A percentile compares a stretch with the other conserved stretches of the same genome.
Evolutionary conservation across 768 basidiomycete species (phyloP).

Genomic region (Mycena olivaceomarginata): DNA sequence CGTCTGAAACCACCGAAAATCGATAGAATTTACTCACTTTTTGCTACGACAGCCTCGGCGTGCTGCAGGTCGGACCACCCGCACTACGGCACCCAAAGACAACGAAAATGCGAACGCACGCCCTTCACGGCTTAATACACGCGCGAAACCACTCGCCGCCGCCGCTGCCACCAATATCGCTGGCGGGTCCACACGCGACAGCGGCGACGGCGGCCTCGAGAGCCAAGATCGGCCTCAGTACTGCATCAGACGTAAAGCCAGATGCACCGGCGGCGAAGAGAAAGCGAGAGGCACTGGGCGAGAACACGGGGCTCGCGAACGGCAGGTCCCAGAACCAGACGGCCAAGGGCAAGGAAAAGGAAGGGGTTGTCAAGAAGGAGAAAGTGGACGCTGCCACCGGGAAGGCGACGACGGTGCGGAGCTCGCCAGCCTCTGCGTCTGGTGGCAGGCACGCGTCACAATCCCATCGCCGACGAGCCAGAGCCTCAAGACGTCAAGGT

Average conservation of each 20-base stretch:
- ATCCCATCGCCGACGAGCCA: constrained; percentile 47
- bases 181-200: constrained; percentile 67
- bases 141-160: constrained; percentile 73
- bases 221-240: constrained; percentile 65
- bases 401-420: constrained; percentile 70
- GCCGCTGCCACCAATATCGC: constrained; percentile 54
- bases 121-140: constrained; percentile 74
- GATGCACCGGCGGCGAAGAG: constrained; percentile 30
- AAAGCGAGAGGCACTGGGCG: constrained; percentile 38
- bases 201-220: constrained; percentile 72
- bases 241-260: constrained; percentile 60
- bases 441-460: constrained; percentile 68
- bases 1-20: constrained; percentile 5
- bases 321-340: constrained; percentile 69
- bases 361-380: constrained; percentile 64
- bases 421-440: constrained; percentile 75
- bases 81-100: constrained; percentile 72
- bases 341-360: constrained; percentile 77
- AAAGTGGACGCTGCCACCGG: constrained; percentile 80
- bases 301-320: constrained; percentile 60
- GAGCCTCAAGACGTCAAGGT: constrained; percentile 41
- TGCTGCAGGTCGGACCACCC: constrained; percentile 75
- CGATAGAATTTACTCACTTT: background rate
- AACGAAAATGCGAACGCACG: constrained; percentile 84
- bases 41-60: constrained; percentile 62